These are phyloP conservation scores for Paraphaeosphaeria sporulosa DNA, from an alignment of 2,329 filamentous ascomycete genomes.

Conservation along the genomic window DNA sequence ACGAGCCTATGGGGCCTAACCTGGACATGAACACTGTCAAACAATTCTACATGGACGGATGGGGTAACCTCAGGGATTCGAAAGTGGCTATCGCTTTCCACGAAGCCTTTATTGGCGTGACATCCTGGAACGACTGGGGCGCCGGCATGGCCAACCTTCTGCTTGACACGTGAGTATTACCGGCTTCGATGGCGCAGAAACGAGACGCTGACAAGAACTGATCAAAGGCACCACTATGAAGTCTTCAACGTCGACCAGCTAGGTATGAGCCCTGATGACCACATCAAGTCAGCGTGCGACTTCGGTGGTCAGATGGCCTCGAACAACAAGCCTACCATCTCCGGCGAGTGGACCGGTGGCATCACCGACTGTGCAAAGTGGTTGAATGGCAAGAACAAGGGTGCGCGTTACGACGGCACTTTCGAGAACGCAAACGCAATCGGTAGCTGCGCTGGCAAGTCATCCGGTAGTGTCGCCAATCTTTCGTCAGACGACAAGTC, in stretches of 20 bases:
- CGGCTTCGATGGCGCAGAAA: neutral
- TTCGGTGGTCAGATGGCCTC: slow-evolving; percentile 56
- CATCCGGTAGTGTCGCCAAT: slow-evolving; percentile 51
- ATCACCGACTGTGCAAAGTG: slow-evolving; percentile 59
- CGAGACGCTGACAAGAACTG: neutral
- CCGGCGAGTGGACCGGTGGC: slow-evolving; percentile 58
- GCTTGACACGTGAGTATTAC: slow-evolving; percentile 49
- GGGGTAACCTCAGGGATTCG: slow-evolving; percentile 54
- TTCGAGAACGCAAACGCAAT: slow-evolving; percentile 47
- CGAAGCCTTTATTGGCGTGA: slow-evolving; percentile 57
- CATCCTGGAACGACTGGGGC: slow-evolving; percentile 54
- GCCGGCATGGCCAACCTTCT: slow-evolving; percentile 54
- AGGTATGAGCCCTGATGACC: slow-evolving; percentile 47
- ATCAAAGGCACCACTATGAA: slow-evolving; percentile 54
- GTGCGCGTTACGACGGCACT: slow-evolving; percentile 57
- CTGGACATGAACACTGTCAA: slow-evolving; percentile 53
- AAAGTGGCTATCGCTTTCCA: slow-evolving; percentile 55
- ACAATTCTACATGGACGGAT: slow-evolving; percentile 59
- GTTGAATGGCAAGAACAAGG: slow-evolving; percentile 57
- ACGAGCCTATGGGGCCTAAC: slow-evolving; percentile 55
- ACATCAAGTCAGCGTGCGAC: slow-evolving; percentile 53
- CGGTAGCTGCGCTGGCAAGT: slow-evolving; percentile 56
- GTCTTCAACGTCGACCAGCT: slow-evolving; percentile 53
- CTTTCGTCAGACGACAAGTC: slow-evolving; percentile 52
- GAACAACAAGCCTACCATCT: slow-evolving; percentile 56